phyloP scores from a whole-genome alignment of 1,284 basidiomycete species.

The Ceratobasidium sp. region DNA sequence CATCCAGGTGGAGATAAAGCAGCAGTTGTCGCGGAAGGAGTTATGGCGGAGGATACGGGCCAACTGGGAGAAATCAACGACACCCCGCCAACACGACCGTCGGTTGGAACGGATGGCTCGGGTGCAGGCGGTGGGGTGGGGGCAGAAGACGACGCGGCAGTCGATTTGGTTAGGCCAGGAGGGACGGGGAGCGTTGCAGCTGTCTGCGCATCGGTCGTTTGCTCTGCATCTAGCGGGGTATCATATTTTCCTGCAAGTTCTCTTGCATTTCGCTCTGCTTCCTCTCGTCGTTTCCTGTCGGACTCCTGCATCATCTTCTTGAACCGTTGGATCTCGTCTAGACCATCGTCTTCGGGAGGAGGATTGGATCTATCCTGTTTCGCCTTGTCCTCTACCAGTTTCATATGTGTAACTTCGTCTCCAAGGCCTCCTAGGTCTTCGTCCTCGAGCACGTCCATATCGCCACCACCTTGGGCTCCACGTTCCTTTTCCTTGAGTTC shows the following conservation, averaged over 20 bases:
- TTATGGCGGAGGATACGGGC: conserved; percentile 13
- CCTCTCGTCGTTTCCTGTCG: conserved; percentile 75
- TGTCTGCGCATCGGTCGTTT: neutral
- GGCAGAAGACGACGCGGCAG: neutral
- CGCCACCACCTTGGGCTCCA: conserved; percentile 21
- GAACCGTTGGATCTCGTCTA: conserved; percentile 89
- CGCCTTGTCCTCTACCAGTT: conserved; percentile 22
- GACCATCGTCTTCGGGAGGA: conserved; percentile 48
- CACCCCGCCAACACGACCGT: conserved; percentile 37
- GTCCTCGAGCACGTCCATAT: conserved; percentile 12
- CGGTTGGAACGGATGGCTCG: conserved; percentile 6
- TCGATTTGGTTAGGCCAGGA: conserved; percentile 29
- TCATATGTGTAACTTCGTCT: conserved; percentile 30
- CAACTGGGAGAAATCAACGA: conserved; percentile 24
- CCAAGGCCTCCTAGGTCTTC: conserved; percentile 12
- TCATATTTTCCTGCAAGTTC: conserved; percentile 37
- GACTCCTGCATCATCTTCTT: conserved; percentile 85
- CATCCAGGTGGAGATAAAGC: conserved; percentile 22
- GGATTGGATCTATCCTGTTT: conserved; percentile 4
- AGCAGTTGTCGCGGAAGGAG: conserved; percentile 18
- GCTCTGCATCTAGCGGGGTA: neutral
- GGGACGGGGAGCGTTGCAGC: conserved; percentile 15
- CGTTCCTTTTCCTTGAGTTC: conserved; percentile 84
- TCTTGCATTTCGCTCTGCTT: conserved; percentile 54
- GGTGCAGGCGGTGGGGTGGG: conserved; percentile 20